Base-by-base conservation (phyloP, 306 rosid genomes). In the Prunus mume region DNA sequence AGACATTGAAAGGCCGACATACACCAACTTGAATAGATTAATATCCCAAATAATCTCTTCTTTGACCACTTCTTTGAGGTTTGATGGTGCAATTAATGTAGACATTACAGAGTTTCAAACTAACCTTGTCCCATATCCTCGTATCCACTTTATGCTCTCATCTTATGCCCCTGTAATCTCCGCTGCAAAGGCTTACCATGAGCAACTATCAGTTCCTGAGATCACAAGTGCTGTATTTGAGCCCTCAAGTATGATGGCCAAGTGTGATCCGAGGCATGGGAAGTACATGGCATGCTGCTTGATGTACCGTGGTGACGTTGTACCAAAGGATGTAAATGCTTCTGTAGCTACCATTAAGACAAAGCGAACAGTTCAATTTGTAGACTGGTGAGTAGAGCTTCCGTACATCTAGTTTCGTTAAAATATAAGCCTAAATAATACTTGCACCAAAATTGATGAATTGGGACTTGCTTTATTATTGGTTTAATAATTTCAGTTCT, bases 281-380 rank as follows among this genome's bases (percentile, higher is more conserved):
- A 90, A 90, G 76, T 90, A 90, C 87, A 90, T 88, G 96, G 96
- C 96, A 6, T 90, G 96, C 74, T 90, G 96, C 82, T 77, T 90
- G 75, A 90, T 90, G 96, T 90, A 90, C 45, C 91, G 96, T 5
- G 96, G 96, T n/a, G 93, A 90, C 67, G 87, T 90, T 57, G 88
- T 79, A 2, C 93, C 96, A 11, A 90, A 90, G 84, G 96, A 90
- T 66, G 96, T 90, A 2, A 90, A 90, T 74, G 81, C 76, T 65
- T 81, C 93, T 55, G 91, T 90, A 55, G 84, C 91, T 24, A 85
- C 83, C 55, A 87, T 90, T 81, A 90, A 90, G 86, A 86, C 93
- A 18, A 90, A 82, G 84, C 71, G 96, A 24, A 85, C 89, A 2
- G 90, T 90, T 80, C 93, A 86, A 46, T 88, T 90, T 86, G 96